Percentiles rank a stretch among this genome's conserved stretches.
Conservation (phyloP, 805 yeast species). For the Candida lessepsii region DNA sequence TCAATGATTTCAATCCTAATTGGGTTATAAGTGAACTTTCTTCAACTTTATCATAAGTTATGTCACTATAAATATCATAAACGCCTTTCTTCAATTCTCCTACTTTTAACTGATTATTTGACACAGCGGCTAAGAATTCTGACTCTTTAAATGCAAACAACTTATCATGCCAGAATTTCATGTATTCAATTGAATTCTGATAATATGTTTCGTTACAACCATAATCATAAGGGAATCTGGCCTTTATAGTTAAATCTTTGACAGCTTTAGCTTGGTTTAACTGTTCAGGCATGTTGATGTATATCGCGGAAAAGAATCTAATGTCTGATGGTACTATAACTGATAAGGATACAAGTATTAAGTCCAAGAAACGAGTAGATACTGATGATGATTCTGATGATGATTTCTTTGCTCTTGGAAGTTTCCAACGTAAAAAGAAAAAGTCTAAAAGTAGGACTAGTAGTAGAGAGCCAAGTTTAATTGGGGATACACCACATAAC, state of each 20-base stretch:
- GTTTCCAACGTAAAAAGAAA: conserved; percentile 8
- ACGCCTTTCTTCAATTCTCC: neutral
- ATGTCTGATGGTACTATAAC: conserved; percentile 1
- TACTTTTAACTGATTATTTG: neutral
- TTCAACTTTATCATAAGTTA: neutral
- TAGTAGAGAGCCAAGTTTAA: conserved; percentile 1
- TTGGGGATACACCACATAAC: neutral
- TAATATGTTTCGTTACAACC: conserved; percentile 50
- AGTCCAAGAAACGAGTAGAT: neutral
- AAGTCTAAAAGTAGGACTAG: neutral
- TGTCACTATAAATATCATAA: neutral
- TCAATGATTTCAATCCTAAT: neutral
- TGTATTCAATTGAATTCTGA: conserved; percentile 40
- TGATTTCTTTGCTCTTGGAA: conserved; percentile 11
- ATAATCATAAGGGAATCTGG: conserved; percentile 38
- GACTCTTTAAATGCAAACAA: conserved; percentile 43
- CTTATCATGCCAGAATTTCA: conserved; percentile 50
- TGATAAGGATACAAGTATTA: neutral
- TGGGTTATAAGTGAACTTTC: neutral
- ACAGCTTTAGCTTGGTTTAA: conserved; percentile 2
- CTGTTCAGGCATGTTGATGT: conserved; percentile 9
- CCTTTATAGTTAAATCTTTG: conserved; percentile 26
- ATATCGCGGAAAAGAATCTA: conserved; percentile 4
- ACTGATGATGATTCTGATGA: conserved; percentile 10
- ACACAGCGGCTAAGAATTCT: conserved; percentile 10